A percentile compares a stretch with the other conserved stretches of the same genome.
These are phyloP conservation scores for Arachis stenosperma DNA, from an alignment of 306 rosid genomes.

Conservation along the genomic window DNA sequence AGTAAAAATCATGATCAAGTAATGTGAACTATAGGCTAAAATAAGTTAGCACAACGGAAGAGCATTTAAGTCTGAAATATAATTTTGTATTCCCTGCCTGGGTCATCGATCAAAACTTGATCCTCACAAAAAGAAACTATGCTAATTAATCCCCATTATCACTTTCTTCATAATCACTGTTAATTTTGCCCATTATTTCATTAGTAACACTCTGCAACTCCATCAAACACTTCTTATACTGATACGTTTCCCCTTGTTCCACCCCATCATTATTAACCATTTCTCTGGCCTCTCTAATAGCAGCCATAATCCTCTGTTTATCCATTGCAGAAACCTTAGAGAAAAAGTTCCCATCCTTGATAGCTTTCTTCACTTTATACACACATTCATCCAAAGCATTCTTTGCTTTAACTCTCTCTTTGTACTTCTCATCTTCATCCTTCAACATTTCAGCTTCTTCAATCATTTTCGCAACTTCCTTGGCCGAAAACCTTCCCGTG, in stretches of 20 bases:
- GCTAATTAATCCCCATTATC: no score
- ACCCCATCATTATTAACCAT: slow-evolving; percentile 35
- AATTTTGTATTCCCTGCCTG: no score
- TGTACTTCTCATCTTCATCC: slow-evolving; percentile 47
- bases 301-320: slow-evolving; percentile 49
- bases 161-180: no score
- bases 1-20: no score
- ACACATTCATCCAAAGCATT: slow-evolving; percentile 43
- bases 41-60: no score
- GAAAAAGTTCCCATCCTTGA: slow-evolving; percentile 38
- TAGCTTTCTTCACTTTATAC: slow-evolving; percentile 41
- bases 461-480: slow-evolving; percentile 47
- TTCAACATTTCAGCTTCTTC: slow-evolving; percentile 50
- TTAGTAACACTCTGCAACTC: no score
- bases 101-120: no score
- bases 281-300: slow-evolving; percentile 29
- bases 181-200: no score
- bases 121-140: no score
- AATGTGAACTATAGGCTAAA: no score
- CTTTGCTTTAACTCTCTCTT: slow-evolving; percentile 43
- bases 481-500: slow-evolving; percentile 42
- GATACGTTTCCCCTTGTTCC: neutral
- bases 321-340: slow-evolving; percentile 14
- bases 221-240: neutral
- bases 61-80: no score